Base-by-base conservation (phyloP, 306 rosid species). In the Rosa multiflora region DNA sequence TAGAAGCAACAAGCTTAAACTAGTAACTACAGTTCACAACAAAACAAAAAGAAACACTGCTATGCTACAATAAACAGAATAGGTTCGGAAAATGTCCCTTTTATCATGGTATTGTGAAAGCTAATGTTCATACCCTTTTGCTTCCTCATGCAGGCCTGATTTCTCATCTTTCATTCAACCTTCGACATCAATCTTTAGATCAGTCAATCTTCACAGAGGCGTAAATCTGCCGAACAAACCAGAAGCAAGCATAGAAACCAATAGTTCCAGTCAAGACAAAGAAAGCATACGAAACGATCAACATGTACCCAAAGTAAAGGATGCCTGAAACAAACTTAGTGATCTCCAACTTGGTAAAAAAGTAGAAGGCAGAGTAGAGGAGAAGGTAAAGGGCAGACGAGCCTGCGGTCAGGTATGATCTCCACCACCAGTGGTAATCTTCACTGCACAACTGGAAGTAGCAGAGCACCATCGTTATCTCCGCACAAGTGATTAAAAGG, bases 371-470 rank as follows among this genome's bases (percentile, higher is more conserved):
- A 5, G 99, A 95, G 91, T 95, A 95, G 69, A 95, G 89, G 85
- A 95, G 94, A 58, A 95, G 99, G 89, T 95, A 95, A 35, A 95
- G 83, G 17, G 98, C 99, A 42, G 99, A 95, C 42, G 99, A 95
- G 61, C 99, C 99, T 0, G 99, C 98, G 8, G 99, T 95, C 75
- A 95, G 93, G 86, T 95, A 95, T 5, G 99, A 88, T 82, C 99
- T 91, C 99, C 99, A 95, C 98, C 96, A 95, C 99, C 99, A 95
- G 75, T 93, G 81, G 88, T 95, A 95, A 85, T 95, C 99, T 84
- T 95, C 99, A 82, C 99, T 91, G 91, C 99, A 95, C 84, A 93
- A 78, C 85, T 95, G 99, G 93, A 95, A 95, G 92, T 95, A 95
- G 94, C 99, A 95, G 58, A 95, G 97, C 72, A 95, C 99, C 21